phyloP scores from a whole-genome alignment of 2,329 filamentous ascomycete species.

The Didymella keratinophila region DNA sequence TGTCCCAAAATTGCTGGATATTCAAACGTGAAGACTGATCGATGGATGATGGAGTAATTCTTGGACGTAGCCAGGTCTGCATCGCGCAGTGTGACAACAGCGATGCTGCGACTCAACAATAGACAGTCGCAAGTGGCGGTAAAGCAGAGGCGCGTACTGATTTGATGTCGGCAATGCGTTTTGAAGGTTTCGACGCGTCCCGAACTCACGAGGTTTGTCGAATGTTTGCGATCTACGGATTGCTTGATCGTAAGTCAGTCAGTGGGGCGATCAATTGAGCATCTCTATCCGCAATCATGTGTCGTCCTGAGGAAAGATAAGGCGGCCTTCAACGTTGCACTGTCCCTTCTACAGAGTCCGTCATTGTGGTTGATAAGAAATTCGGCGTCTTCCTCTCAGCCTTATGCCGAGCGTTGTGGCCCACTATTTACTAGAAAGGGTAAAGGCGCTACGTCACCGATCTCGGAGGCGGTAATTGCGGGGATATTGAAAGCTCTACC shows the following conservation, averaged over 20 bases:
- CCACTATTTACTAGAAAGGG: constrained; percentile 1
- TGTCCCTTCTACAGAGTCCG: background rate
- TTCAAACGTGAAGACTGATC: background rate
- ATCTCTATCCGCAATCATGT: background rate
- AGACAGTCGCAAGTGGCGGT: background rate
- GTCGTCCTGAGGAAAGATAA: background rate
- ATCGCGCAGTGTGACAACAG: background rate
- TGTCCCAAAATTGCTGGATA: background rate
- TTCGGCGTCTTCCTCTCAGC: background rate
- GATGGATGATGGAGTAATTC: background rate
- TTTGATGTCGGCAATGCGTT: background rate
- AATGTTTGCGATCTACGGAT: background rate
- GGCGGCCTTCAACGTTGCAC: background rate
- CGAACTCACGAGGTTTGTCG: background rate
- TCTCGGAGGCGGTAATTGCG: constrained; percentile 12
- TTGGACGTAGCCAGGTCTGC: background rate
- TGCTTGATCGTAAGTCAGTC: background rate
- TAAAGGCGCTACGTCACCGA: constrained; percentile 18
- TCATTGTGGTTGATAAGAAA: background rate
- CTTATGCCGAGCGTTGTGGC: constrained; percentile 2
- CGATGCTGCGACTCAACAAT: background rate
- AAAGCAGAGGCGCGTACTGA: background rate
- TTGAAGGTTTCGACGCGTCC: background rate
- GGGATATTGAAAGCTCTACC: constrained; percentile 17
- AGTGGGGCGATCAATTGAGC: background rate